Evolutionary conservation across 2,329 filamentous ascomycete species (phyloP), one percentile per base, ranked within the genome.

Genomic region (Tolypocladium sp.): DNA sequence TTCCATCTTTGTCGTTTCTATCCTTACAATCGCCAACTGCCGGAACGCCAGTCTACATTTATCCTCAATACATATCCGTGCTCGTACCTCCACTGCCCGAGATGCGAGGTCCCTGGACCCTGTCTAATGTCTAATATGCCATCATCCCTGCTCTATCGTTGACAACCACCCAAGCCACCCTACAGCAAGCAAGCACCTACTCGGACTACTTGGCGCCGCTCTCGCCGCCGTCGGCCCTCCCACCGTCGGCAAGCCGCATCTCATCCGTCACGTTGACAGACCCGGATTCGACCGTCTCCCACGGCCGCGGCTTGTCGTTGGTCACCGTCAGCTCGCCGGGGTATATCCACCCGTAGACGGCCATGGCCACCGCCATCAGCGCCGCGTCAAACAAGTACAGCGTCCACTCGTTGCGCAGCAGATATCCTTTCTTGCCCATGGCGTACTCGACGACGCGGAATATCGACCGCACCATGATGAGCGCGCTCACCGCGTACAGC

Each of bases 361-460:
- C 57, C 61, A 69, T 65, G 41, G 62, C 55, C 40, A 58, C 42
- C 20, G 67, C 58, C 65, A 69, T 69, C 9, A 63, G 61, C 30
- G 61, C 35, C 22, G 65, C 63, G 40, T 80, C 78, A 62, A 80
- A 77, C 2, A 76, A 63, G 61, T 77, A 80, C n/a, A 76, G 56
- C 22, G 71, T 69, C 70, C 71, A 74, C 64, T 80, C 78, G 59
- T 76, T 66, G 5, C 54, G 59, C 38, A 79, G 63, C 3, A 73
- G 63, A 61, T 78, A 79, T 0, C 75, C 76, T 25, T 70, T 64
- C 9, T 70, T 62, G 13, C 76, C 78, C 67, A 73, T 68, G 2
- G 68, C 68, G 64, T 79, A 82, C 68, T 82, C 80, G n/a, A 81
- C 64, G 2, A 79, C 70, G 20, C 79, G 74, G 61, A 77, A 79